These are phyloP conservation scores for Diatrype stigma DNA, from an alignment of 2,329 filamentous ascomycete species.

Conservation along the genomic window DNA sequence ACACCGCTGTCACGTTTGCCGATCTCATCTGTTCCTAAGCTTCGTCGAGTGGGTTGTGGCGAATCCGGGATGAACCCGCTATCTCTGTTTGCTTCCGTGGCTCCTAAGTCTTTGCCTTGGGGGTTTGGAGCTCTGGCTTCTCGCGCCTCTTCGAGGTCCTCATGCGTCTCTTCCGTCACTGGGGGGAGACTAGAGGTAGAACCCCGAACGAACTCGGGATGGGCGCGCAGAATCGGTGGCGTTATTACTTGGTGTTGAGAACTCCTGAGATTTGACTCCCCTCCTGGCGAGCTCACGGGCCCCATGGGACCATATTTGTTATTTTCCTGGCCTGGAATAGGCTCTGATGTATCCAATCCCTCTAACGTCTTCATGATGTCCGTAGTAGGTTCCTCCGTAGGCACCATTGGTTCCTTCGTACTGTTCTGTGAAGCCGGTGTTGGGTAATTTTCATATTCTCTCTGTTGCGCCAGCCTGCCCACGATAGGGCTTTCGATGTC, in stretches of 20 bases:
- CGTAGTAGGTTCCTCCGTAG: conserved; percentile 10
- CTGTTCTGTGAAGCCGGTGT: conserved; percentile 3
- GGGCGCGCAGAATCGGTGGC: conserved; percentile 18
- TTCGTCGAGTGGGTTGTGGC: conserved; percentile 35
- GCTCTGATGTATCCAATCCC: conserved; percentile 24
- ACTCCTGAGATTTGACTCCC: conserved; percentile 25
- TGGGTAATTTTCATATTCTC: conserved; percentile 2
- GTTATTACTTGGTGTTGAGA: conserved; percentile 13
- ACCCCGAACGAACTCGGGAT: conserved; percentile 38
- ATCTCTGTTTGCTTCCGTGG: conserved; percentile 41
- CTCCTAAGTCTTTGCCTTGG: conserved; percentile 12
- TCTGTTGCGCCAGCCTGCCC: conserved; percentile 18
- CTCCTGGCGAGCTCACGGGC: too few relatives aligned
- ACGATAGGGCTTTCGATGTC: conserved; percentile 36
- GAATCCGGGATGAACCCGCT: conserved; percentile 46
- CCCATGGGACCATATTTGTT: conserved; percentile 3
- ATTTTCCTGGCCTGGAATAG: conserved; percentile 5
- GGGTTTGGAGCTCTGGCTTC: conserved; percentile 8
- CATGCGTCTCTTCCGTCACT: conserved; percentile 48
- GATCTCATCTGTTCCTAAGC: conserved; percentile 26
- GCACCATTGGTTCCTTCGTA: conserved; percentile 3
- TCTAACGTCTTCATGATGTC: conserved; percentile 24
- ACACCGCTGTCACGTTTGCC: conserved; percentile 52
- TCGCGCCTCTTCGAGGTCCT: conserved; percentile 36
- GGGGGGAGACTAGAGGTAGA: conserved; percentile 44